A percentile compares a stretch with the other conserved stretches of the same genome.
Evolutionary conservation across 345 rosid genomes (phyloP).

Genomic region (Reutealis trisperma): DNA sequence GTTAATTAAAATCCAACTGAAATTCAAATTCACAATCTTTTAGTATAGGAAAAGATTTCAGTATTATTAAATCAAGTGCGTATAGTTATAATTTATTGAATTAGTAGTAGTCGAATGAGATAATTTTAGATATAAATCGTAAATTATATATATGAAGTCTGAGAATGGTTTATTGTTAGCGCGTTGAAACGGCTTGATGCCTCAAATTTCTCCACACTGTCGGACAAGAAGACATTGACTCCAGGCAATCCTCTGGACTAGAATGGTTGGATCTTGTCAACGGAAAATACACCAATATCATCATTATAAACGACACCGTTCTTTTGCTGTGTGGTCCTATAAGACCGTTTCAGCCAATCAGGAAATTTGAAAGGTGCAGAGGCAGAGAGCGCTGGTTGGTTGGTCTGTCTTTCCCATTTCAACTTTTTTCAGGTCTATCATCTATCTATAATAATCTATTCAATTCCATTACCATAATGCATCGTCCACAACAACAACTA

Average conservation of each 20-base stretch:
- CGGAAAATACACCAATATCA: background rate
- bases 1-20: too few species aligned
- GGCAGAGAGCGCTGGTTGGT: background rate
- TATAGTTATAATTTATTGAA: too few species aligned
- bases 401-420: background rate
- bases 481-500: background rate
- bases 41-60: too few species aligned
- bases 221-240: background rate
- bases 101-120: too few species aligned
- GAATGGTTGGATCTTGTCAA: background rate
- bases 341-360: slow-evolving; percentile 15
- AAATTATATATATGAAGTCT: too few species aligned
- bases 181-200: too few species aligned
- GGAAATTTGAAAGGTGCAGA: background rate
- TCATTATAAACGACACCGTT: background rate
- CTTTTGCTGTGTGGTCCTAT: background rate
- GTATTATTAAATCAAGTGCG: too few species aligned
- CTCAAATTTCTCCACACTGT: too few species aligned
- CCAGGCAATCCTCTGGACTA: background rate
- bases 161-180: too few species aligned
- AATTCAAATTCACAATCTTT: too few species aligned
- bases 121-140: too few species aligned
- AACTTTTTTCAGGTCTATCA: background rate
- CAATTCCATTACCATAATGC: background rate
- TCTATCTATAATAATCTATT: too few species aligned